Percentiles rank a stretch among this genome's conserved stretches.
Conservation (phyloP, 2,329 filamentous ascomycete genomes). For the Penicillium sp. region DNA sequence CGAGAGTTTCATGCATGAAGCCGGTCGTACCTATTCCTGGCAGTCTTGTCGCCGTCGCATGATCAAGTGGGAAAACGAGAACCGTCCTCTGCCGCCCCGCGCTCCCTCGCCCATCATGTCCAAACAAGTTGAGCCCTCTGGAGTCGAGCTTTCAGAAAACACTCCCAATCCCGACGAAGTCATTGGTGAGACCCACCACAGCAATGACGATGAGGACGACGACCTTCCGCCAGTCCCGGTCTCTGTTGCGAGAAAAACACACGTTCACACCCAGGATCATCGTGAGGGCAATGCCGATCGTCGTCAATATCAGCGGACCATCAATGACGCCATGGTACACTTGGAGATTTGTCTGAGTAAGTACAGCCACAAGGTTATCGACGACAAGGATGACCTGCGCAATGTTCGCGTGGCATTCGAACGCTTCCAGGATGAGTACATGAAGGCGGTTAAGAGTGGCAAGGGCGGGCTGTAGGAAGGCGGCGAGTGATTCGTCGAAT, state of each 20-base stretch:
- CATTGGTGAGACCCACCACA: not conserved
- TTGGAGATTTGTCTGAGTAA: not conserved
- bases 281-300: not conserved
- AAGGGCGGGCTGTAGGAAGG: not conserved
- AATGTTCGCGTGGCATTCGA: not conserved
- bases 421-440: not conserved
- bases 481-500: not conserved
- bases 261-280: not conserved
- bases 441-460: not conserved
- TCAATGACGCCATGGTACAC: not conserved
- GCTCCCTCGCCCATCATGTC: not conserved
- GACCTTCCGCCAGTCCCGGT: not conserved
- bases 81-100: no score
- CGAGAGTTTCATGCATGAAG: conserved; percentile 15
- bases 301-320: no score
- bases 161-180: not conserved
- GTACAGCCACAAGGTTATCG: not conserved
- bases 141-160: not conserved
- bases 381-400: not conserved
- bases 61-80: not conserved
- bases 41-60: conserved; percentile 36
- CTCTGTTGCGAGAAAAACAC: not conserved
- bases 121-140: not conserved
- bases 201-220: not conserved
- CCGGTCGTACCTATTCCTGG: conserved; percentile 34